Evolutionary conservation across 768 basidiomycete genomes (phyloP).

Genomic region (Zangia roseola): DNA sequence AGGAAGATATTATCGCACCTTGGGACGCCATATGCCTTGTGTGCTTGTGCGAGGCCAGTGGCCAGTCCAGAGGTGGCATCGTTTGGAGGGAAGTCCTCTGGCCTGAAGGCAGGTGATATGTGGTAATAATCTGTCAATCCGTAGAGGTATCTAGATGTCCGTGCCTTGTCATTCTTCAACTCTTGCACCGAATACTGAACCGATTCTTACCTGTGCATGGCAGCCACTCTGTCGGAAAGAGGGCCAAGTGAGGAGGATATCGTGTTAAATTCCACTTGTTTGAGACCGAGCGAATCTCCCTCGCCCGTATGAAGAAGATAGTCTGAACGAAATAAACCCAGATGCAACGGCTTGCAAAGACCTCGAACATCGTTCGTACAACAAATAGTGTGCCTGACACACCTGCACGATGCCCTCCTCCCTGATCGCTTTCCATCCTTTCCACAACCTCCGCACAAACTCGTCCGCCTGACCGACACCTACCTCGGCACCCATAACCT

Average conservation of each 20-base stretch:
- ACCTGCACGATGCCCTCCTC: conserved; percentile 64
- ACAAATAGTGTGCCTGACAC: background rate
- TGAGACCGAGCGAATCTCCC: conserved; percentile 46
- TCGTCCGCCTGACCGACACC: conserved; percentile 83
- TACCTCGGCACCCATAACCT: conserved; percentile 73
- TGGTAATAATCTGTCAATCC: conserved; percentile 67
- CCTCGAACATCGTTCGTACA: conserved; percentile 3
- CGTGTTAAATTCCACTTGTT: conserved; percentile 98
- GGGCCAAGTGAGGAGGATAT: conserved; percentile 90
- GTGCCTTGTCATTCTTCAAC: background rate
- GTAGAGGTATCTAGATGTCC: conserved; percentile 56
- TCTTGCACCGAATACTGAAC: no score
- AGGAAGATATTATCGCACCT: conserved; percentile 37
- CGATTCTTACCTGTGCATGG: conserved; percentile 76
- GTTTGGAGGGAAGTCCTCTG: conserved; percentile 70
- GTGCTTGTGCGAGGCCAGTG: conserved; percentile 75
- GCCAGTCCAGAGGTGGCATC: conserved; percentile 68
- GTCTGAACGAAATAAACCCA: conserved; percentile 93
- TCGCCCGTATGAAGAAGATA: conserved; percentile 75
- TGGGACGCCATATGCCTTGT: conserved; percentile 63
- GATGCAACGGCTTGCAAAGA: conserved; percentile 63
- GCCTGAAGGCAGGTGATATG: conserved; percentile 49
- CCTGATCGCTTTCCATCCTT: conserved; percentile 75
- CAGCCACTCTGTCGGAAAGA: conserved; percentile 63
- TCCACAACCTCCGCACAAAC: conserved; percentile 86